Base-by-base conservation (phyloP, 139 green algal genomes). In the Picochlorum sp. region DNA sequence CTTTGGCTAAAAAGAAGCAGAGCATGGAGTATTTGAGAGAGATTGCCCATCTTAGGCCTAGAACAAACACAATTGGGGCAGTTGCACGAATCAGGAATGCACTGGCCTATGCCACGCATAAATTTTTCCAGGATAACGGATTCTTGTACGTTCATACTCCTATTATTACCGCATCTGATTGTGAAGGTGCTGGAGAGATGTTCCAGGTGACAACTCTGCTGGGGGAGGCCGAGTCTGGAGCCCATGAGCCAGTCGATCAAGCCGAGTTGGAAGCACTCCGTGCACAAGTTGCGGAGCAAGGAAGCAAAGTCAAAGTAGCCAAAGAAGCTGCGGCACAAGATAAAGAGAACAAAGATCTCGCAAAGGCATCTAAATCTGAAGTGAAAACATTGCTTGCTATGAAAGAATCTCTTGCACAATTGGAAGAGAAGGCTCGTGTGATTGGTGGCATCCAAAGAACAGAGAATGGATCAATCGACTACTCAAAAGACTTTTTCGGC, bases 141-240 rank as follows among this genome's bases (percentile, higher is more conserved):
- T 98, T 99, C 71, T 71, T 95, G 58, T 99, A 99, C 64, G 85
- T 99, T 60, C 91, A 98, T 83, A 96, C 92, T 44, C 94, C 94
- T 59, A 86, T 98, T 60, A 87, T 99, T 63, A 98, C 90, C 4
- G 84, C 90, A 37, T 83, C 66, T 26, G 94, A 99, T 72, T 95
- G 86, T 68, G 94, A 99, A 75, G 94, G 94, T 24, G 94, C 94
- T 18, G 94, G 94, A 20, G 94, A 99, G 82, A 96, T 98, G 90
- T 99, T 99, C 79, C 89, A 96, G 83, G 92, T 91, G 24, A 93
- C 86, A 21, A 93, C 86, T 15, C 67, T 93, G 67, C 67, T 92
- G 10, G 37, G 37, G 37, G 54, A 65, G n/a, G 49, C 65, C 11
- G 76, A 78, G 4, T 58, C 62, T 37, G 60, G 30, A 52, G 56